Conservation (phyloP, 2,329 filamentous ascomycete species). For the Bisporella sp. region DNA sequence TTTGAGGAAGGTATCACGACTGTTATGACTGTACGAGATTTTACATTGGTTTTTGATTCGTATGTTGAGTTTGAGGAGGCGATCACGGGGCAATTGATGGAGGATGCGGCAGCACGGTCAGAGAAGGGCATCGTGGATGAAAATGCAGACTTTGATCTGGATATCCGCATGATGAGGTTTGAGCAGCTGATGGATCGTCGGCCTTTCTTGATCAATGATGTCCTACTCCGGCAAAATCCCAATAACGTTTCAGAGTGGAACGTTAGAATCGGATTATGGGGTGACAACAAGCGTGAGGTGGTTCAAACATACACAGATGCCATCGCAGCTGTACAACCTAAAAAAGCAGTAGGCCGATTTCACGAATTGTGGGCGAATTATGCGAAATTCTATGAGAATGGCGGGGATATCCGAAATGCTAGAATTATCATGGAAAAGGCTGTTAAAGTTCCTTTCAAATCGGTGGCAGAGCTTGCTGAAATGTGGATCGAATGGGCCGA, state of each 20-base stretch:
- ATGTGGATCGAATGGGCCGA: slow-evolving; percentile 99
- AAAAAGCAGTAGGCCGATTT: slow-evolving; percentile 88
- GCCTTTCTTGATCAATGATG: slow-evolving; percentile 94
- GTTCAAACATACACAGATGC: slow-evolving; percentile 93
- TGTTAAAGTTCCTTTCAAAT: slow-evolving; percentile 95
- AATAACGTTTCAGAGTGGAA: slow-evolving; percentile 97
- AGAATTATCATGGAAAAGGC: slow-evolving; percentile 96
- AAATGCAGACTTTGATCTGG: slow-evolving; percentile 85
- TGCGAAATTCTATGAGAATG: slow-evolving; percentile 91
- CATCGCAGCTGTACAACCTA: slow-evolving; percentile 86
- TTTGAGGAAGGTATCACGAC: slow-evolving; percentile 97
- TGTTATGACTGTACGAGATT: slow-evolving; percentile 97
- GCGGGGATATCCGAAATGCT: slow-evolving; percentile 76
- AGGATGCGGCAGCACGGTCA: slow-evolving; percentile 72
- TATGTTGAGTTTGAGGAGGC: slow-evolving; percentile 97
- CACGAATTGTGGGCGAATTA: slow-evolving; percentile 96
- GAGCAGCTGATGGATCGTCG: slow-evolving; percentile 96
- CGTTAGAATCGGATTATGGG: slow-evolving; percentile 93
- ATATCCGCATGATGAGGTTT: slow-evolving; percentile 95
- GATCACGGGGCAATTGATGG: slow-evolving; percentile 86
- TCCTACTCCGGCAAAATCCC: slow-evolving; percentile 88
- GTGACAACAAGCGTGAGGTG: slow-evolving; percentile 82
- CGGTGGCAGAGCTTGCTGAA: slow-evolving; percentile 91
- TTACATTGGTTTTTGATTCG: slow-evolving; percentile 91
- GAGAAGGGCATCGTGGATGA: slow-evolving; percentile 72